Percentiles rank a stretch among this genome's conserved stretches.
Evolutionary conservation across 139 green algal genomes (phyloP).

Genomic region (Chlamydomonas eustigma): DNA sequence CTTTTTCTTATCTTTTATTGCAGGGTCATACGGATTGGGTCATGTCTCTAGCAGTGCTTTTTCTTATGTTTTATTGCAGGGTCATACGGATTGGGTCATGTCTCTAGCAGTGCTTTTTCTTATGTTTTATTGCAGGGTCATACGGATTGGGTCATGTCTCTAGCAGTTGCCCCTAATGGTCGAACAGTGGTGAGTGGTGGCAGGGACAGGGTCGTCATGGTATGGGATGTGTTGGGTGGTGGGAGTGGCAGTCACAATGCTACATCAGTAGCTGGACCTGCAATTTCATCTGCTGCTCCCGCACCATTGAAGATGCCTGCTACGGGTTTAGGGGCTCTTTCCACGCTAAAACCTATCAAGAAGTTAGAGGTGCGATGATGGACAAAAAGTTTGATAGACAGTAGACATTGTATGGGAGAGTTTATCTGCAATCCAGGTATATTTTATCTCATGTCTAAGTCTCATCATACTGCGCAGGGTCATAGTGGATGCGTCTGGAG

Average conservation of each 20-base stretch:
- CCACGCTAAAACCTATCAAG: neutral
- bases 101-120: no score
- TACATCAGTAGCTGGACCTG: no score
- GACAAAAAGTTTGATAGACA: neutral
- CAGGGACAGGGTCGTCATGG: neutral
- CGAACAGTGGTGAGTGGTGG: neutral
- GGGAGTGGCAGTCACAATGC: neutral
- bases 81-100: neutral
- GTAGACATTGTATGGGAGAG: neutral
- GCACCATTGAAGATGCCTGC: no score
- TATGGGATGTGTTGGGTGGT: neutral
- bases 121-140: neutral
- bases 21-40: no score
- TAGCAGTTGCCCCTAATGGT: neutral
- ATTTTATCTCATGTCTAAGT: neutral
- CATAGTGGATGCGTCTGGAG: neutral
- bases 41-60: no score
- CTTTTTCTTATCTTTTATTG: no score
- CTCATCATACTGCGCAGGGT: neutral
- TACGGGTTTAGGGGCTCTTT: neutral
- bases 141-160: neutral
- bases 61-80: no score
- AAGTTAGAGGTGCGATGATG: neutral
- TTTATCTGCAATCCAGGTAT: neutral
- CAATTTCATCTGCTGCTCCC: no score